These are phyloP conservation scores for Voacanga thouarsii DNA, from an alignment of 257 asterid genomes.

Conservation along the genomic window DNA sequence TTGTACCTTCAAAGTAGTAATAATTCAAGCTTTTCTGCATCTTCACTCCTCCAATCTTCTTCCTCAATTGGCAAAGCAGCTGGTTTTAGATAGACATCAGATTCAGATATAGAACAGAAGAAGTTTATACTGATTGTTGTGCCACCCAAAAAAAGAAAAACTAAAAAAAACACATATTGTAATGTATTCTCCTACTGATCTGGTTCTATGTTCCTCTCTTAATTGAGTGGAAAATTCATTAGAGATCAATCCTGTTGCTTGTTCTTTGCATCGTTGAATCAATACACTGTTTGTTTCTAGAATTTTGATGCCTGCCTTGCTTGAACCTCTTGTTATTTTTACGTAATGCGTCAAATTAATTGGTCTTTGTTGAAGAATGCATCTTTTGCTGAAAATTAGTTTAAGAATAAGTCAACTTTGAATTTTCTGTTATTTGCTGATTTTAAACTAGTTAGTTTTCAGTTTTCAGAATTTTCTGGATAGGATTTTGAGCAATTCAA, in stretches of 20 bases:
- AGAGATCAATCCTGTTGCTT: neutral
- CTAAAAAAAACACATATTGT: neutral
- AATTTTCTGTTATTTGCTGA: no score
- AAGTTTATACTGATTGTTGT: neutral
- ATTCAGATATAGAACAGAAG: neutral
- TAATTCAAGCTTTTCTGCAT: constrained; percentile 65
- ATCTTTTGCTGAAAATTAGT: no score
- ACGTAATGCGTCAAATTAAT: no score
- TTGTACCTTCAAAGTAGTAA: constrained; percentile 48
- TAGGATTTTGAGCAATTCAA: no score
- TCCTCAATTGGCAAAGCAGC: constrained; percentile 38
- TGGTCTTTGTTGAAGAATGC: no score
- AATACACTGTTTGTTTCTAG: no score
- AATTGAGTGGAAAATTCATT: neutral
- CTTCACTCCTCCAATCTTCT: constrained; percentile 58
- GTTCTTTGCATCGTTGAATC: neutral
- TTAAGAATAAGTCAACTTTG: no score
- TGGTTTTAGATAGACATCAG: constrained; percentile 30
- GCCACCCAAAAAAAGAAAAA: neutral
- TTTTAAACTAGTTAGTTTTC: no score
- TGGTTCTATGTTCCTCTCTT: neutral
- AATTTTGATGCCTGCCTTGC: no score
- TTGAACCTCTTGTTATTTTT: no score
- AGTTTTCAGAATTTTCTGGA: no score
- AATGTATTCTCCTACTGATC: neutral